Base-by-base conservation (phyloP, 1,284 basidiomycete species). In the Leccinum pseudoinsigne region DNA sequence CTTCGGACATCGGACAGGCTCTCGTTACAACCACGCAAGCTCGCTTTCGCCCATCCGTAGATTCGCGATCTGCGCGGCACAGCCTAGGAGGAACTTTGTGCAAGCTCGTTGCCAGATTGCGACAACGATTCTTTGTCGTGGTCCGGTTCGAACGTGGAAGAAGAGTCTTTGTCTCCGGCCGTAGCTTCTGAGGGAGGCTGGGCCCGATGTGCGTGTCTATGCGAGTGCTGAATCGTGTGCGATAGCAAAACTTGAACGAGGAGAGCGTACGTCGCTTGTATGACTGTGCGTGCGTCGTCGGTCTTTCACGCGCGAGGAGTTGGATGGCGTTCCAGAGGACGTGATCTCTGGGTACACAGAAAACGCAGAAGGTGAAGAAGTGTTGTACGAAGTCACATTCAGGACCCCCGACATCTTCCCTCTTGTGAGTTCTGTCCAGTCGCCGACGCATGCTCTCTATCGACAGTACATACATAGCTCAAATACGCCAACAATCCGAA, bases 241-340 rank as follows among this genome's bases (percentile, higher is more conserved):
- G 23, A 51, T 68, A 92, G 86, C 92, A 90, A 87, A 92, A 93
- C 77, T 92, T 88, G 76, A 94, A 93, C 69, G 90, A 94, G 74
- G 93, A 94, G 71, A 88, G 88, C 60, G 92, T 90, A 68, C 26
- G 26, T 28, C 26, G 26, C 26, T 28, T 28, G 26, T 28, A 28
- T 28, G 26, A 28, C 26, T 28, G 26, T 28, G 26, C 26, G 26
- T 28, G 26, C 57, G 77, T 68, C 7, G 51, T 11, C 18, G 51
- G 11, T 36, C 4, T 36, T 36, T 34, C 31, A 11, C 31, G 31
- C 31, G 31, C 31, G 31, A 34, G 31, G 31, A 34, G 31, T 34
- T 11, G 31, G 31, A 34, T 34, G 26, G 26, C 26, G 26, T 26
- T 26, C 26, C 26, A 28, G 26, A 28, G 26, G 26, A 28, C 26